Evolutionary conservation across 148 eudicot species (phyloP).

Genomic region (Mesembryanthemum crystallinum): DNA sequence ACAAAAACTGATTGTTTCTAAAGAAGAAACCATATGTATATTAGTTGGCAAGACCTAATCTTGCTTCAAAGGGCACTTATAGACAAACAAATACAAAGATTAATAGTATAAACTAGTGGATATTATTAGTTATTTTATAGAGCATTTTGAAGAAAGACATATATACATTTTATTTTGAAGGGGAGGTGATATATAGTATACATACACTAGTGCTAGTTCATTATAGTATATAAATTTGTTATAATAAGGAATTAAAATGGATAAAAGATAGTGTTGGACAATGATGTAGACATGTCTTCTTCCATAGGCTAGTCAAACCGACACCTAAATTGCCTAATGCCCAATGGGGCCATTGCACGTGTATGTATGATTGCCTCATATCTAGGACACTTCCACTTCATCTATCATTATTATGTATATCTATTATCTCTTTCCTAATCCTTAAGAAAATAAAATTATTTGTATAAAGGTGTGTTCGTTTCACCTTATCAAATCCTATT

Average conservation of each 20-base stretch:
- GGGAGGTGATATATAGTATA: background rate
- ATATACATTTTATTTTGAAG: background rate
- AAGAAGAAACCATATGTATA: background rate
- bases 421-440: background rate
- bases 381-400: constrained; percentile 8
- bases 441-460: background rate
- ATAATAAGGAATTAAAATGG: background rate
- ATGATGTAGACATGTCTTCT: constrained; percentile 40
- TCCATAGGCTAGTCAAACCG: constrained; percentile 47
- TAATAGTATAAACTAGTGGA: too few species aligned
- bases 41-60: background rate
- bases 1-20: too few species aligned
- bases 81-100: background rate
- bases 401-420: background rate
- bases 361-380: constrained; percentile 27
- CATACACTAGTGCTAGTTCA: background rate
- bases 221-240: background rate
- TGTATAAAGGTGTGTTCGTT: background rate
- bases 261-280: constrained; percentile 32
- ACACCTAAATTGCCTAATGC: constrained; percentile 28
- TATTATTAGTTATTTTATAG: background rate
- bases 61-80: background rate
- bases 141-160: background rate
- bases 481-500: too few species aligned
- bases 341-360: constrained; percentile 57